Evolutionary conservation across 140 eudicot genomes (phyloP).

Genomic region (Bidens hawaiensis): DNA sequence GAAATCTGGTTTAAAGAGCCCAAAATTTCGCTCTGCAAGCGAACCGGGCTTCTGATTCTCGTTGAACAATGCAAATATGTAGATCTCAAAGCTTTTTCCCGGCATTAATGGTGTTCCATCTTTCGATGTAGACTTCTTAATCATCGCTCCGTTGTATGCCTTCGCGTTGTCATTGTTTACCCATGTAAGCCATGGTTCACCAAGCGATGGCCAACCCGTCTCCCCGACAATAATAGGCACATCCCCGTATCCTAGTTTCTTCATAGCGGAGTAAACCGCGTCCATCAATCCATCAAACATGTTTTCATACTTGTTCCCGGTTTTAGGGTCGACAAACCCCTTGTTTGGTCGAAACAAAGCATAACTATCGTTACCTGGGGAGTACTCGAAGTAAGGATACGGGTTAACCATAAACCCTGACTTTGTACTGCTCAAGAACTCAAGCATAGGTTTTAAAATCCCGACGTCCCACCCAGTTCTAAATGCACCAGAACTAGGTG

Average conservation of each 20-base stretch:
- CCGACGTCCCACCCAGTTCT: constrained; percentile 40
- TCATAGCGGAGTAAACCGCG: constrained; percentile 51
- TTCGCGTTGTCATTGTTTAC: constrained; percentile 43
- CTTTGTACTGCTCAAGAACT: constrained; percentile 34
- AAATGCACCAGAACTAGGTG: constrained; percentile 57
- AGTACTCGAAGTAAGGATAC: constrained; percentile 53
- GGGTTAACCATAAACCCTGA: constrained; percentile 67
- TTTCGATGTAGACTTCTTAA: constrained; percentile 41
- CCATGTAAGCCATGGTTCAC: constrained; percentile 43
- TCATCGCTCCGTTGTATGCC: constrained; percentile 37
- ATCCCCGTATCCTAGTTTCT: constrained; percentile 47
- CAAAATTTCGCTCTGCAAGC: constrained; percentile 51
- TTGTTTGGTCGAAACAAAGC: constrained; percentile 38
- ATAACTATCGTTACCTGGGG: constrained; percentile 25
- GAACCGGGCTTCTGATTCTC: constrained; percentile 53
- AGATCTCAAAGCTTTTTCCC: constrained; percentile 53
- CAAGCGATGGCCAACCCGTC: constrained; percentile 82
- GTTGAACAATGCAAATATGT: constrained; percentile 53
- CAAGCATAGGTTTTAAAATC: constrained; percentile 46
- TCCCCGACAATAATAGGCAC: constrained; percentile 64
- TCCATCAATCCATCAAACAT: constrained; percentile 66
- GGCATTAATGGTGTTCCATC: constrained; percentile 75
- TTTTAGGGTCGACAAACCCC: constrained; percentile 37
- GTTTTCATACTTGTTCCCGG: constrained; percentile 40
- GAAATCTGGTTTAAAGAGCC: constrained; percentile 53